Percentiles rank a stretch among this genome's conserved stretches.
Conservation (phyloP, 2,329 filamentous ascomycete genomes). For the Penicillium sp. region DNA sequence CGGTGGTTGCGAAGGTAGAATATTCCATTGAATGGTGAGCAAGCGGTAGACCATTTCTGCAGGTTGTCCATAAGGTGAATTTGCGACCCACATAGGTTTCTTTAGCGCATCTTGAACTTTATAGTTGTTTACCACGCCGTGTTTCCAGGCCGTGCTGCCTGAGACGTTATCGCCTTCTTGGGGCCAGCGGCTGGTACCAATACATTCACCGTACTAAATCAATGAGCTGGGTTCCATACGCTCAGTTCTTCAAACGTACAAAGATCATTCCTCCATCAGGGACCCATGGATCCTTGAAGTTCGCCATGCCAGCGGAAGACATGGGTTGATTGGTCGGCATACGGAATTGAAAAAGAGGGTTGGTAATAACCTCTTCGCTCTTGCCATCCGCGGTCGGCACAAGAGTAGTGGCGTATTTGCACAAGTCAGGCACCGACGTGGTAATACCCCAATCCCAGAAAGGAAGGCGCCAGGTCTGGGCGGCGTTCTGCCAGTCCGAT, state of each 20-base stretch:
- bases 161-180: constrained; percentile 14
- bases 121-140: constrained; percentile 22
- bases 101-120: constrained; percentile 19
- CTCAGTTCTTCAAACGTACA: neutral
- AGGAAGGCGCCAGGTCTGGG: constrained; percentile 47
- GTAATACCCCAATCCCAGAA: constrained; percentile 51
- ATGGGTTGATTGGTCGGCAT: constrained; percentile 28
- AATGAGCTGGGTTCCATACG: neutral
- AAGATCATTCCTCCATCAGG: neutral
- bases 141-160: constrained; percentile 12
- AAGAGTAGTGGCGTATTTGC: constrained; percentile 25
- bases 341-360: constrained; percentile 49
- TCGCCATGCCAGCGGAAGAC: constrained; percentile 7
- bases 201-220: constrained; percentile 14
- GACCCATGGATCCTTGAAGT: constrained; percentile 8
- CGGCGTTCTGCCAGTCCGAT: constrained; percentile 47
- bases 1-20: constrained; percentile 23
- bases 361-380: constrained; percentile 39
- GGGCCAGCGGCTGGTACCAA: constrained; percentile 29
- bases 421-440: constrained; percentile 27
- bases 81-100: constrained; percentile 6
- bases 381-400: constrained; percentile 39
- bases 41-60: constrained; percentile 22
- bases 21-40: constrained; percentile 18
- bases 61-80: constrained; percentile 12